Evolutionary conservation across 768 basidiomycete genomes (phyloP), one percentile per base, ranked within the genome.

Genomic region (Tremella fuciformis): DNA sequence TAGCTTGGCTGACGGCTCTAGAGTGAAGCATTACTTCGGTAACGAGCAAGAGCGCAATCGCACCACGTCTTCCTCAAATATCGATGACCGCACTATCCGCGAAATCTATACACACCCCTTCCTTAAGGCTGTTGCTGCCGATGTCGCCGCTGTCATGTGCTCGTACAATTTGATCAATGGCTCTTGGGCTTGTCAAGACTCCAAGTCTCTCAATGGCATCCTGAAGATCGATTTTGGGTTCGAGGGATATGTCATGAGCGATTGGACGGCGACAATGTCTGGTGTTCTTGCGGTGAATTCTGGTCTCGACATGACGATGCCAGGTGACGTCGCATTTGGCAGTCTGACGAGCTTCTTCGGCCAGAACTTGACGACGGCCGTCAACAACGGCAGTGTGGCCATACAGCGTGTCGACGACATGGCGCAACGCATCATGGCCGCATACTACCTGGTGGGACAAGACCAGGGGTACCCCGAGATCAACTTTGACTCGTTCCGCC

Each of bases 71-170:
- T 71, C 63, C 1, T 88, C 86, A 0, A 83, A 88, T 61, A 83
- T 91, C 1, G 87, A 89, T 66, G 89, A 92, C 71, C 79, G 87
- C 39, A 90, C 88, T 0, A 79, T 88, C 65, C 58, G 69, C 21
- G 75, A 76, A 53, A 73, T 73, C 55, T 70, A 76, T 53, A 50
- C 70, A 3, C 68, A 71, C 42, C 71, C 70, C 6, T 76, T 75
- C 60, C 66, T 86, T 65, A 82, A 83, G 42, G 81, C 83, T 18
- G 83, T 87, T 2, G 82, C 83, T 72, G 86, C 86, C 11, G 83
- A 83, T 55, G 86, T 86, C 11, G 83, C 85, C 1, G 72, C 84
- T 3, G 80, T 87, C 55, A 78, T 78, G 77, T 77, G 76, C 48
- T 71, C 72, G 1, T 78, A 78, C 65, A 78, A 77, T 62, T 66